Evolutionary conservation across 257 asterid species (phyloP).

Genomic region (Eucommia ulmoides): DNA sequence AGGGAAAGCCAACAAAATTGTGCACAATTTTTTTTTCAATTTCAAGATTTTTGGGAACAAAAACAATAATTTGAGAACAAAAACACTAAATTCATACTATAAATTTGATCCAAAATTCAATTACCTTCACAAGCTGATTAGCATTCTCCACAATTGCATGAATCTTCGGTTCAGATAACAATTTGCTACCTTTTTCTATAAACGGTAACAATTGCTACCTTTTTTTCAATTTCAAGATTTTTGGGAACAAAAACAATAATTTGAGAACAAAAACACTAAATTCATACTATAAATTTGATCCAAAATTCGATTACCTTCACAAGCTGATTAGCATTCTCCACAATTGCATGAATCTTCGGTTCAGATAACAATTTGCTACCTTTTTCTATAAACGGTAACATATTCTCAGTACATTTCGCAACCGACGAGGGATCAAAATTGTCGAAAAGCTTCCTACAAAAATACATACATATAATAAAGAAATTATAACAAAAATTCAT

Average conservation of each 20-base stretch:
- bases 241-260: too few species aligned
- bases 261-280: too few species aligned
- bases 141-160: slow-evolving; percentile 68
- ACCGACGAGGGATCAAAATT: slow-evolving; percentile 52
- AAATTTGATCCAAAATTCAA: too few species aligned
- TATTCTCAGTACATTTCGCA: slow-evolving; percentile 46
- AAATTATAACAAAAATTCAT: too few species aligned
- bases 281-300: too few species aligned
- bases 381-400: slow-evolving; percentile 27
- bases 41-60: too few species aligned
- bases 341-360: slow-evolving; percentile 59
- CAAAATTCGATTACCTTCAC: slow-evolving; percentile 59
- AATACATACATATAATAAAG: too few species aligned
- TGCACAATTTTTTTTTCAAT: too few species aligned
- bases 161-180: slow-evolving; percentile 68
- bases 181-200: slow-evolving; percentile 29
- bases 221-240: too few species aligned
- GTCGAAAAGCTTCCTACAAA: slow-evolving; percentile 48
- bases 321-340: slow-evolving; percentile 62
- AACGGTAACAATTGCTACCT: slow-evolving; percentile 27
- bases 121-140: slow-evolving; percentile 62
- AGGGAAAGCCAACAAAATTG: too few species aligned
- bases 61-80: too few species aligned
- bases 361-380: slow-evolving; percentile 54
- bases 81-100: too few species aligned